These are phyloP conservation scores for Piper betle DNA, from an alignment of 164 flowering plant species.

Conservation along the genomic window DNA sequence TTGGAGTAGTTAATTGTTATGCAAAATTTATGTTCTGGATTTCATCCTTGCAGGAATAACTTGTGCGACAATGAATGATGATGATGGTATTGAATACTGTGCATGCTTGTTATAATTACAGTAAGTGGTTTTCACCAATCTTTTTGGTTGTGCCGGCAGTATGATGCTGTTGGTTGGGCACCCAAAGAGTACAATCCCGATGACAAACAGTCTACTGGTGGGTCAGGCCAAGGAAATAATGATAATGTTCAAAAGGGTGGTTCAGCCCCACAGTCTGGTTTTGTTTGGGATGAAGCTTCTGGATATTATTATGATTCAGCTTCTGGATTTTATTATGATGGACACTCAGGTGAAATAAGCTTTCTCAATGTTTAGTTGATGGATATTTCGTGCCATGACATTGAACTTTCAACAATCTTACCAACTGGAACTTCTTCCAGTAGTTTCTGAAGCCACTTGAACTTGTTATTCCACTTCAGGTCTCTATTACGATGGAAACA, in stretches of 20 bases:
- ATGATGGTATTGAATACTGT: no score
- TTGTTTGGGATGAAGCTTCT: slow-evolving; percentile 99
- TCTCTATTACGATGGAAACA: slow-evolving; percentile 90
- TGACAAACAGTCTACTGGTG: slow-evolving; percentile 49
- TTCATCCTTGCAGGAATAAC: no score
- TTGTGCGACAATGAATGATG: no score
- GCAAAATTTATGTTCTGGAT: no score
- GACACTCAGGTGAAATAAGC: slow-evolving; percentile 53
- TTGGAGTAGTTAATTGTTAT: no score
- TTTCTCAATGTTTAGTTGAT: not conserved
- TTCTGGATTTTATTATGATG: slow-evolving; percentile 97
- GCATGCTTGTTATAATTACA: not conserved
- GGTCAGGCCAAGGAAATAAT: slow-evolving; percentile 31
- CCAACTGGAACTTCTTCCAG: no score
- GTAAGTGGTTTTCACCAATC: not conserved
- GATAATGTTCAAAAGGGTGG: slow-evolving; percentile 33
- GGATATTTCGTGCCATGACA: no score
- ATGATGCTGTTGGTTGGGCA: slow-evolving; percentile 99
- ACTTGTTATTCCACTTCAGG: slow-evolving; percentile 32
- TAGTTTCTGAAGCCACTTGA: not conserved
- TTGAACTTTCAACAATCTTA: no score
- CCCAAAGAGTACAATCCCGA: slow-evolving; percentile 98
- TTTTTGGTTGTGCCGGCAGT: slow-evolving; percentile 26
- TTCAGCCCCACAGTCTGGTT: slow-evolving; percentile 77
- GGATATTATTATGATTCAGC: slow-evolving; percentile 98